These are phyloP conservation scores for Nannochloropsis salina DNA, from an alignment of 108 stramenopile species.

Conservation along the genomic window DNA sequence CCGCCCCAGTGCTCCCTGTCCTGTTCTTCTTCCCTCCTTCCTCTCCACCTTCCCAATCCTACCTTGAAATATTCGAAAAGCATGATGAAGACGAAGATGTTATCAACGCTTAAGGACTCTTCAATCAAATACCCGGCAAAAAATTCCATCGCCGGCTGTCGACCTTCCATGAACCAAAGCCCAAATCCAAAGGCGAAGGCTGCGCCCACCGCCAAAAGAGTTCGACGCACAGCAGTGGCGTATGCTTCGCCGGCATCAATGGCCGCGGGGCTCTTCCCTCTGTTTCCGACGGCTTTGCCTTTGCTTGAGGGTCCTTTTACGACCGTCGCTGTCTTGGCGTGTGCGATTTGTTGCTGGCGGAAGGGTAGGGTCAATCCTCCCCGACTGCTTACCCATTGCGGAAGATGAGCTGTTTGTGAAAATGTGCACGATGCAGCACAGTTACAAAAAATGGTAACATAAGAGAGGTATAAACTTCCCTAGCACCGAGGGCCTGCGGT, in stretches of 20 bases:
- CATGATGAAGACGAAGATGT: constrained; percentile 63
- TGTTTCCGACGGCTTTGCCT: no score
- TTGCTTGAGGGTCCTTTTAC: no score
- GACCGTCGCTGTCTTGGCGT: no score
- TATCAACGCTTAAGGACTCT: constrained; percentile 59
- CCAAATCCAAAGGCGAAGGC: constrained; percentile 44
- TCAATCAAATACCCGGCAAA: constrained; percentile 62
- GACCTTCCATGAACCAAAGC: constrained; percentile 32
- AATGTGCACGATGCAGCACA: no score
- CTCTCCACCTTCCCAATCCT: neutral
- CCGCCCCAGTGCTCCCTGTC: neutral
- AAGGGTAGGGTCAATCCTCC: no score
- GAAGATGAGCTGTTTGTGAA: no score
- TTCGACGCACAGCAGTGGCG: neutral
- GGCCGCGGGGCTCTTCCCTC: no score
- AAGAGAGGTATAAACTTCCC: no score
- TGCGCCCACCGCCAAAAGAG: constrained; percentile 18
- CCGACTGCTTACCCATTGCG: no score
- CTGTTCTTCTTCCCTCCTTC: neutral
- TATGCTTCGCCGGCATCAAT: neutral
- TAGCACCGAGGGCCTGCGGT: no score
- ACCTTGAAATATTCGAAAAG: constrained; percentile 66
- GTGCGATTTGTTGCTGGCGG: no score
- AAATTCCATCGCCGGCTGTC: constrained; percentile 51
- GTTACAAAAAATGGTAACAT: no score